Evolutionary conservation across 2,329 filamentous ascomycete species (phyloP).

Genomic region (Ophiostoma fasciatum): DNA sequence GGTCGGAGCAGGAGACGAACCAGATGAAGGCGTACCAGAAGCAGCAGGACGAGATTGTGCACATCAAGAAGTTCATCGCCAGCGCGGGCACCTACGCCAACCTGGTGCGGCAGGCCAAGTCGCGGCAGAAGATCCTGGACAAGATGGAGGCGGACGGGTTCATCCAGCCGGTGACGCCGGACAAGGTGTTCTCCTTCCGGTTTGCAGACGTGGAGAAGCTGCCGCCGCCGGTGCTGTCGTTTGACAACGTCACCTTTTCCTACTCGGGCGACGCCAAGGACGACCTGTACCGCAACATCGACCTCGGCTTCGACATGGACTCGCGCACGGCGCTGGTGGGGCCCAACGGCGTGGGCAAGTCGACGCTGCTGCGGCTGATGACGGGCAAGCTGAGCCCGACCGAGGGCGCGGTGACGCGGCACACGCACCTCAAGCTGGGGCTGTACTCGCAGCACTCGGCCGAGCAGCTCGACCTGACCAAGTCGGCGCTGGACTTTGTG

Average conservation of each 20-base stretch:
- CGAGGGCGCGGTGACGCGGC: constrained; percentile 65
- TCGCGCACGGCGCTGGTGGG: constrained; percentile 92
- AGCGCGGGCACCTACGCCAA: constrained; percentile 99
- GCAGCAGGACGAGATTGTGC: constrained; percentile 96
- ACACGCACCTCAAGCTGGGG: constrained; percentile 97
- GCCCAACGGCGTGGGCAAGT: constrained; percentile 98
- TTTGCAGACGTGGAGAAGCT: constrained; percentile 99
- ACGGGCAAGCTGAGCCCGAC: constrained; percentile 87
- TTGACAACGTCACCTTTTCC: constrained; percentile 95
- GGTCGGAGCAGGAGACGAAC: constrained; percentile 87
- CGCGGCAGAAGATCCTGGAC: constrained; percentile 97
- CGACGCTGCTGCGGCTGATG: constrained; percentile 89
- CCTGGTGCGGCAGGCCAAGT: constrained; percentile 97
- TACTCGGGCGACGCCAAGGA: constrained; percentile 84
- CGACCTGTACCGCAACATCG: constrained; percentile 90
- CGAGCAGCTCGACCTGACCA: constrained; percentile 95
- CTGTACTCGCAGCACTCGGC: constrained; percentile 98
- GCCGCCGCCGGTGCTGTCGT: constrained; percentile 89
- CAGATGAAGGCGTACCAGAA: constrained; percentile 99
- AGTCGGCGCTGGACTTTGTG: constrained; percentile 94
- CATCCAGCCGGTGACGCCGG: constrained; percentile 75
- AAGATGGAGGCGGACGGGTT: constrained; percentile 99
- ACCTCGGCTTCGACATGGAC: constrained; percentile 99
- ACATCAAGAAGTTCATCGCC: constrained; percentile 99
- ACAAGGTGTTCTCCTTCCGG: constrained; percentile 91